These are phyloP conservation scores for Toxicodendron radicans DNA, from an alignment of 345 rosid genomes.

Conservation along the genomic window DNA sequence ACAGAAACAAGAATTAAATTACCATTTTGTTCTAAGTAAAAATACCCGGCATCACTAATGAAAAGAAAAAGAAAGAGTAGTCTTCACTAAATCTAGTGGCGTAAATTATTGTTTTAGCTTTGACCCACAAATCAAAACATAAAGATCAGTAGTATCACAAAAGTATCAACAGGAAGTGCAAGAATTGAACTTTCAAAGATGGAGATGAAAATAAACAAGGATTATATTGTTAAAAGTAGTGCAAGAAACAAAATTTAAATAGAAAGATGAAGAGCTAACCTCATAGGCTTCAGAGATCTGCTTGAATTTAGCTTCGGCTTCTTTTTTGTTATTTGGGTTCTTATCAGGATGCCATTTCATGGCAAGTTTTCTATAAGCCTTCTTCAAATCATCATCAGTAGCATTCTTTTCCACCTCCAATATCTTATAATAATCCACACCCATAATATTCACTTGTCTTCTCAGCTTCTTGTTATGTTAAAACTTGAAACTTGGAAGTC, in stretches of 20 bases:
- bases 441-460: conserved; percentile 22
- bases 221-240: not conserved
- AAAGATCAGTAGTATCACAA: not conserved
- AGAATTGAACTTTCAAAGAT: not conserved
- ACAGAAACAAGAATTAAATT: not conserved
- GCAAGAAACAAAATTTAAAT: not conserved
- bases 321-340: conserved; percentile 77
- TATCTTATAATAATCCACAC: conserved; percentile 57
- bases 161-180: not conserved
- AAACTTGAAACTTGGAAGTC: not conserved
- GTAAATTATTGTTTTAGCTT: too few relatives aligned
- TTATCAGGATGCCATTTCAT: conserved; percentile 97
- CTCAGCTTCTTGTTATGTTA: not conserved
- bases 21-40: too few relatives aligned
- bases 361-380: conserved; percentile 84
- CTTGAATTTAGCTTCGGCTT: conserved; percentile 87
- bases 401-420: conserved; percentile 67
- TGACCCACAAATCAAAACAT: not conserved
- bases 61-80: too few relatives aligned
- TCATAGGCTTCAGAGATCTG: conserved; percentile 89
- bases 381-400: conserved; percentile 74
- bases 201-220: not conserved
- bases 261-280: conserved; percentile 23
- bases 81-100: too few relatives aligned
- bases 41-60: too few relatives aligned